Evolutionary conservation across 1,284 basidiomycete species (phyloP).

Genomic region (Phellopilus nigrolimitatus): DNA sequence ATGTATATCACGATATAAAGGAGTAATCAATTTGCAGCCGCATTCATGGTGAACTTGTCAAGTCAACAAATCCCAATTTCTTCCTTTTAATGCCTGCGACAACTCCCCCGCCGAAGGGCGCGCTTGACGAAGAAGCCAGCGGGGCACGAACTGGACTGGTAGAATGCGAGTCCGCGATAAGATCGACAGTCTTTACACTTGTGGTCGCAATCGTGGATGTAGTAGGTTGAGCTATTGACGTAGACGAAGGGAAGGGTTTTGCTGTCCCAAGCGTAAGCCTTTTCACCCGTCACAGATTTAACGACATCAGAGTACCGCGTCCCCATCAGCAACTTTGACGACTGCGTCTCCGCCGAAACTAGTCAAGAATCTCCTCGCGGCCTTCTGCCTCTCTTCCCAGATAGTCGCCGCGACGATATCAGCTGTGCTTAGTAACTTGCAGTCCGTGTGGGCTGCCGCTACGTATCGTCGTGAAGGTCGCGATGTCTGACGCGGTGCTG

Average conservation of each 20-base stretch:
- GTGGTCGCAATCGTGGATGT: background rate
- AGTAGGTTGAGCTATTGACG: background rate
- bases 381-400: constrained; percentile 13
- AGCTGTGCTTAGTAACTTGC: constrained; percentile 7
- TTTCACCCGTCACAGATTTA: constrained; percentile 7
- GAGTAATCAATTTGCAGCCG: too few species aligned
- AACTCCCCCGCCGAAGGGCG: background rate
- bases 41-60: background rate
- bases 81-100: constrained; percentile 5
- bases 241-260: background rate
- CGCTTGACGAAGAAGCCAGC: background rate
- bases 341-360: constrained; percentile 8
- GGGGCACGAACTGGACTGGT: background rate
- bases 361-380: constrained; percentile 2
- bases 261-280: background rate
- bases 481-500: background rate
- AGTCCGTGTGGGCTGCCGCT: constrained; percentile 4
- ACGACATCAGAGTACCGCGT: background rate
- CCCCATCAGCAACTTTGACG: constrained; percentile 4
- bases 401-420: constrained; percentile 1
- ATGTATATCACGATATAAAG: too few species aligned
- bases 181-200: background rate
- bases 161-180: background rate
- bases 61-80: background rate
- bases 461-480: constrained; percentile 1